Base-by-base conservation (phyloP, 108 stramenopile species). In the Epithemia pelagica region DNA sequence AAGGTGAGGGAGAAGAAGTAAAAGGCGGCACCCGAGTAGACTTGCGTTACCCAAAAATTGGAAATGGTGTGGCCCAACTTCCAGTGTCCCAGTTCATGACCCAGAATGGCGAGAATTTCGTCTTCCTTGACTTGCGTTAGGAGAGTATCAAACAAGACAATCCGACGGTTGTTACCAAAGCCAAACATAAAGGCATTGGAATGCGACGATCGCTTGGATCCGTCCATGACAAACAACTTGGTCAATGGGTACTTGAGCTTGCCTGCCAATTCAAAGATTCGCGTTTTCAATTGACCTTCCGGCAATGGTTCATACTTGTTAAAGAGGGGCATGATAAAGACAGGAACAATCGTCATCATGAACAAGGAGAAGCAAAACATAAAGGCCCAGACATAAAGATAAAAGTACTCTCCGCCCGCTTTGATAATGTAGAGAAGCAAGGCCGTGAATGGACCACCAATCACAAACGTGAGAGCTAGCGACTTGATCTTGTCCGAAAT, bases 121-220 rank as follows among this genome's bases (percentile, higher is more conserved):
- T 87, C 81, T 57, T 85, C 70, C 5, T 78, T 67, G 26, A 90
- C 90, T 68, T 92, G 91, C 29, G 87, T 78, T 71, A 99, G 72
- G 22, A 99, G 81, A 26, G 97, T 99, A 76, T 99, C 99, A 70
- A 95, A 99, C n/a, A 98, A 78, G 20, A 98, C 76, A 73, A 99
- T 98, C 54, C 99, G 87, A 82, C 98, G 97, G 83, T 95, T 95
- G 79, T 87, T 92, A 65, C 93, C 88, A 70, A 97, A 96, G 23
- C 98, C 98, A 85, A 95, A 98, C 89, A 99, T 96, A 80, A 97
- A 99, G 8, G 99, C 99, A 80, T 99, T 99, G 69, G 90, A 92
- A 86, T 99, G 99, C 64, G 87, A 81, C 5, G 90, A 92, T 25
- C 99, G 87, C 78, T 93, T 93, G 31, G 91, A 94, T 54, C 99